phyloP scores from a whole-genome alignment of 345 rosid species.

The Hirschfeldia incana region DNA sequence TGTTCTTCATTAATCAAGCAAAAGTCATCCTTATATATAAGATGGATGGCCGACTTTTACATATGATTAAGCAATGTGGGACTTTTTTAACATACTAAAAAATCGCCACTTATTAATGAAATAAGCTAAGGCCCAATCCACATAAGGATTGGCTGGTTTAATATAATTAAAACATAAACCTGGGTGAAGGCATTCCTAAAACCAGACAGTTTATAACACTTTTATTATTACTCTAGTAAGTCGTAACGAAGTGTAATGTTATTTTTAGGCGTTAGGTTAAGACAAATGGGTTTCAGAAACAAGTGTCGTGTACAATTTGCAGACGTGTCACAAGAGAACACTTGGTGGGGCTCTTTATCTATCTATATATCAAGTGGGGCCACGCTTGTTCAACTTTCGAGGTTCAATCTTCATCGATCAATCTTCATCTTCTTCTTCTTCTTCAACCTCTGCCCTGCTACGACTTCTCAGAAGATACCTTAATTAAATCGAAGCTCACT shows the following conservation, averaged over 20 bases:
- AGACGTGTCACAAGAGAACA: conserved; percentile 23
- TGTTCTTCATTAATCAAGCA: no score
- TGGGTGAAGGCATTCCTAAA: no score
- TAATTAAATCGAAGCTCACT: neutral
- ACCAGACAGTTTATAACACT: no score
- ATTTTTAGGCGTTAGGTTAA: neutral
- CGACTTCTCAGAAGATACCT: neutral
- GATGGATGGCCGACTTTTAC: no score
- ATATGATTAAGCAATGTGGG: no score
- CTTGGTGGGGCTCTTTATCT: neutral
- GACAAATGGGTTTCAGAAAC: conserved; percentile 1
- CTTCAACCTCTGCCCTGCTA: conserved; percentile 1
- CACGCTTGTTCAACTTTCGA: conserved; percentile 8
- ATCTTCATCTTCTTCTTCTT: conserved; percentile 14
- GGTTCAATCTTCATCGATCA: conserved; percentile 19
- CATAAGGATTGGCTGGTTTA: no score
- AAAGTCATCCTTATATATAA: no score
- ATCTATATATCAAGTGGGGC: neutral
- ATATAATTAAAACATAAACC: no score
- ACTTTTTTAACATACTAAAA: no score
- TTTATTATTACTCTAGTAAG: no score
- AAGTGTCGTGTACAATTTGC: neutral
- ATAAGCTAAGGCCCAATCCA: no score
- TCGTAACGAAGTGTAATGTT: neutral
- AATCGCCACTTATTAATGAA: no score